Evolutionary conservation across 306 rosid genomes (phyloP), one percentile per base, ranked within the genome.

Genomic region (Pueraria montana): DNA sequence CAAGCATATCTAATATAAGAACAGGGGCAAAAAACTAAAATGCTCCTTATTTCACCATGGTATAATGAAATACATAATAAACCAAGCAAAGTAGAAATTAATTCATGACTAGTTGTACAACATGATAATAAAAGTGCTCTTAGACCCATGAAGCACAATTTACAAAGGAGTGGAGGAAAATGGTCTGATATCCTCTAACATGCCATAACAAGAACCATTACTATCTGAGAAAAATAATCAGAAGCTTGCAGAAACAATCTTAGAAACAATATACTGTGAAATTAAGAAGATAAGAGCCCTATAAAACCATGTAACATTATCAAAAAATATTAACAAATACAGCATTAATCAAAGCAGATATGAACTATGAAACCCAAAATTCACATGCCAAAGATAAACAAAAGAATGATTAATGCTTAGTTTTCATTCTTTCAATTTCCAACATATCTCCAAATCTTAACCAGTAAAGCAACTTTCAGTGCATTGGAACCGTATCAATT

Each of bases 211-310:
- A 30, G 50, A 48, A 78, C 64, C 48, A 30, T 18, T 34, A 46
- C 30, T 46, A 45, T 55, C 55, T 8, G 32, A 62, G 45, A 77
- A 77, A 55, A 62, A 43, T 30, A 63, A 63, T 77, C 73, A 63
- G 59, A 77, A 42, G 34, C 69, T 23, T 56, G 80, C 68, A 5
- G 40, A 36, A 36, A 36, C 40, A 36, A 36, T 6, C 40, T 27
- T 27, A 56, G 53, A 55, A 21, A 62, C 48, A 62, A 45, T 43
- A 21, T 12, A 24, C 11, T 53, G 2, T 7, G n/a, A 53, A 24
- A 58, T 23, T 23, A 59, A 76, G 43, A 76, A 45, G 11, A 76
- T 76, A 8, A 61, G 68, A 27, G 34, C 16, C 42, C 40, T 4
- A 76, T 21, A 75, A 36, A 74, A 24, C 80, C 49, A 23, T 23